Evolutionary conservation across 2,329 filamentous ascomycete genomes (phyloP), one percentile per base, ranked within the genome.

Genomic region (Colletotrichum liriopes): DNA sequence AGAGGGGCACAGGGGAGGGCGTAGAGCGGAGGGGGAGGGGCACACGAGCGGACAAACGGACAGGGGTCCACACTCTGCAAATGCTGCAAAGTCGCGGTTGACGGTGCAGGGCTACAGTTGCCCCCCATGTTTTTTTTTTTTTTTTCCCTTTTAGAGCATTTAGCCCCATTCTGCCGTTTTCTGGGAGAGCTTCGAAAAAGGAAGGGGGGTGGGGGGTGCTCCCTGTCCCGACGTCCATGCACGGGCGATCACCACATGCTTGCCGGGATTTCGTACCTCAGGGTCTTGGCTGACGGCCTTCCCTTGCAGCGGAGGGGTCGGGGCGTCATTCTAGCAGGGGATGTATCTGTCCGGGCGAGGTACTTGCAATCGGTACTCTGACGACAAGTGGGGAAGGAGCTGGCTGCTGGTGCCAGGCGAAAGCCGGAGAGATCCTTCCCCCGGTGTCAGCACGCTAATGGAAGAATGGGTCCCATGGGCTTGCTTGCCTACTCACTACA

Each of bases 211-310:
- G 51, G 56, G 32, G 51, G 67, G 29, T 52, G 12, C 18, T 9
- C 69, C 69, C 49, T 68, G 65, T 68, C 26, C 35, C 18, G 7
- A 4, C 16, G 52, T 68, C 58, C 58, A 65, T 68, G 69, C 69
- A 71, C 51, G 58, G 69, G 67, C 69, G 69, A 71, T 71, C 69
- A 71, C 69, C 69, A 71, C 69, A 71, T 71, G 69, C 69, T 62
- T 58, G 37, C 65, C 56, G 65, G 69, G 69, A 71, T 71, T 20
- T 11, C n/a, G 3, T 45, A 26, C n/a, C 43, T 56, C 55, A 56
- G 35, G 69, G 69, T 68, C 52, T 63, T 67, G 59, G 64, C 65
- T 67, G 65, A 71, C 45, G 64, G 43, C 43, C 5, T 18, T 8
- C 26, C n/a, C 52, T 20, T 2, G 20, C 20, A 12, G 1, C 1